Base-by-base conservation (phyloP, 345 rosid species). In the rapeseed (Brassica napus) region DNA sequence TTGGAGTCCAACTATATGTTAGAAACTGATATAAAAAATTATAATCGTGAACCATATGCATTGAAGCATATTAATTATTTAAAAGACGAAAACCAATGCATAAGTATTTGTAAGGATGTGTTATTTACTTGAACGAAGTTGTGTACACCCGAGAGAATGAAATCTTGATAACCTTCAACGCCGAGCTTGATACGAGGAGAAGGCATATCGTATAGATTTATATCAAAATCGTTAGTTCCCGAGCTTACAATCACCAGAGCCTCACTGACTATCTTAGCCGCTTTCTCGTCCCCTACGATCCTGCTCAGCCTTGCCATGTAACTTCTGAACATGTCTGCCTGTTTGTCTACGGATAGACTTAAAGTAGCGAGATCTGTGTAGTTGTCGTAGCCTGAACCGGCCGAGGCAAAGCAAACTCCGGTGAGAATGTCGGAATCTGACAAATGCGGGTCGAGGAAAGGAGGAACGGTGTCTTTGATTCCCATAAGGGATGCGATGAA, bases 161-260 rank as follows among this genome's bases (percentile, higher is more conserved):
- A 85, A 71, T 87, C 83, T 65, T 87, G 94, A 54, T 84, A 93
- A 9, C 73, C 82, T 3, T 65, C 68, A 1, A 84, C 64, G 23
- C 81, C 71, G 71, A 82, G 89, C 80, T 78, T 60, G 14, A 10
- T 0, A 61, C 83, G 80, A 76, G 87, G 84, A 8, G 80, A 34
- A 6, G 86, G 86, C 30, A 81, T 21, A 44, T 83, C 86, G 31
- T 86, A 89, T 52, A 73, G 86, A 57, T 90, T 88, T 4, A 83
- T 28, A 64, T 49, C 31, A 31, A 86, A 80, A 73, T 89, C 94
- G 30, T 93, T 91, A 12, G 90, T 79, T 54, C 92, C 94, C 0
- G 94, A 86, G 84, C 93, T 87, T 5, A 89, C 24, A 23, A 87
- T 5, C 32, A 84, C 82, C 18, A 91, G 16, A 18, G 94, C 86